Evolutionary conservation across 73 alveolate species (phyloP).

Genomic region (Paramecium octaurelia): DNA sequence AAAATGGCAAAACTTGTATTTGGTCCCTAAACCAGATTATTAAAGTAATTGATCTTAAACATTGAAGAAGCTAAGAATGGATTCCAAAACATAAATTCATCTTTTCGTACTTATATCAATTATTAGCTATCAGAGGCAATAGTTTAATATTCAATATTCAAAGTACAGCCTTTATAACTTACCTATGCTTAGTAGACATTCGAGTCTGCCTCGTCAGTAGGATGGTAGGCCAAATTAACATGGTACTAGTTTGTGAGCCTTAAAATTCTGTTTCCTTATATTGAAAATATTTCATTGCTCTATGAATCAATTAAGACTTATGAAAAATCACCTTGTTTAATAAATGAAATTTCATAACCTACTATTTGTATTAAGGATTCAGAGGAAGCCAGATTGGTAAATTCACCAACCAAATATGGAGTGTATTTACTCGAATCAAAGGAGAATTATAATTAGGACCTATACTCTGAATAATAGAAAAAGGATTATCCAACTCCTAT

Average conservation of each 20-base stretch:
- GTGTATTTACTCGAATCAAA: background rate
- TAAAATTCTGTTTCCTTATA: background rate
- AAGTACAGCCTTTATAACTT: background rate
- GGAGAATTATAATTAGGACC: background rate
- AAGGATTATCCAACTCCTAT: background rate
- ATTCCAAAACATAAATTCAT: background rate
- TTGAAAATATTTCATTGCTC: background rate
- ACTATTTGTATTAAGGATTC: background rate
- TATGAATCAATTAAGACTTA: background rate
- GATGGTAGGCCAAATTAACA: background rate
- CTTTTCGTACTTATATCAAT: background rate
- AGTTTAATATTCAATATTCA: background rate
- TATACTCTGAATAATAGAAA: background rate
- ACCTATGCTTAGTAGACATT: background rate
- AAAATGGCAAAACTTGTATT: background rate
- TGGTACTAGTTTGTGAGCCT: background rate
- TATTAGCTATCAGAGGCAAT: background rate
- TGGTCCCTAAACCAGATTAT: background rate
- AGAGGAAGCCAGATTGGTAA: background rate
- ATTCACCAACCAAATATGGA: background rate
- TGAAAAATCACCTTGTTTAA: background rate
- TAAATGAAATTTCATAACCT: background rate
- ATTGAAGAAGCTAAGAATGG: background rate
- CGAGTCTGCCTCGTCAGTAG: background rate
- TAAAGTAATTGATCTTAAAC: background rate